Evolutionary conservation across 441 rosid species (phyloP).

Genomic region (Gossypium trilobum): DNA sequence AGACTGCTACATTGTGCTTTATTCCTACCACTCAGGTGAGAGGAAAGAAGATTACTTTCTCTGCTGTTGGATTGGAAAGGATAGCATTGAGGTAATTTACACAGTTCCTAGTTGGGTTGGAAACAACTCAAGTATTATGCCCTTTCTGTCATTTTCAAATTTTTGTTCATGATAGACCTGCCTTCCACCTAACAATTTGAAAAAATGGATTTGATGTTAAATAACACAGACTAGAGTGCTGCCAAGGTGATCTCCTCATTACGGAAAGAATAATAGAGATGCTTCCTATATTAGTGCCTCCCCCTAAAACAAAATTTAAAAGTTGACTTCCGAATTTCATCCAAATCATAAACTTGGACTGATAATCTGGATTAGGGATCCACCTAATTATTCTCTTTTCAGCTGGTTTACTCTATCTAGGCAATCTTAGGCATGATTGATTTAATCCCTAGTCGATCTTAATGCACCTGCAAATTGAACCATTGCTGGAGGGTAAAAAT

Average conservation of each 20-base stretch:
- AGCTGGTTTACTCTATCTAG: neutral
- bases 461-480: neutral
- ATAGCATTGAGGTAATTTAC: slow-evolving; percentile 67
- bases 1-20: slow-evolving; percentile 87
- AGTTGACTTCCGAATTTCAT: neutral
- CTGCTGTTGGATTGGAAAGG: slow-evolving; percentile 84
- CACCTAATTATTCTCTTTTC: neutral
- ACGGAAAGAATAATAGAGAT: neutral
- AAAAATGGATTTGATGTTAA: neutral
- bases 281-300: neutral
- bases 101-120: slow-evolving; percentile 7
- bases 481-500: neutral
- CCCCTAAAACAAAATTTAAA: neutral
- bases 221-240: neutral
- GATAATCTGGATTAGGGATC: neutral
- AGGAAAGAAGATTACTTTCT: slow-evolving; percentile 88
- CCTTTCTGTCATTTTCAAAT: neutral
- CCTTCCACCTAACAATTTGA: neutral
- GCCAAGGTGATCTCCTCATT: neutral
- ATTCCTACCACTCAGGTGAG: slow-evolving; percentile 82
- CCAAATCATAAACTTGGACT: neutral
- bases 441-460: neutral
- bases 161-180: neutral
- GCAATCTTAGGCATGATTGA: neutral
- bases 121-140: neutral